Percentiles rank a stretch among this genome's conserved stretches.
Evolutionary conservation across 2,329 filamentous ascomycete genomes (phyloP).

Genomic region (Colletotrichum gloeosporioides): DNA sequence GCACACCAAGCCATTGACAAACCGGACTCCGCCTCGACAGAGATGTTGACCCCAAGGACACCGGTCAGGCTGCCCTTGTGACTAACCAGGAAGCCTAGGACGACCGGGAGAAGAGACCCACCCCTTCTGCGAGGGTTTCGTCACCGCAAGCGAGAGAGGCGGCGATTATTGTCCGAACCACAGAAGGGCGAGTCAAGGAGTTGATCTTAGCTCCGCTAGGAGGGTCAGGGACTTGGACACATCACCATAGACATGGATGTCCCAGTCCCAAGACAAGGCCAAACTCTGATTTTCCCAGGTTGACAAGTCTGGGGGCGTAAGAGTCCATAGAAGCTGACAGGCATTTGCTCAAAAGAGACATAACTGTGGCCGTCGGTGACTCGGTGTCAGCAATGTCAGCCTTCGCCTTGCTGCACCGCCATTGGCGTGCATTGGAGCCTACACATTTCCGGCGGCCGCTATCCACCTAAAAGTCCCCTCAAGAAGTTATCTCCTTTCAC

Average conservation of each 20-base stretch:
- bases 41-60: neutral
- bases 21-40: neutral
- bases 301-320: neutral
- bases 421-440: neutral
- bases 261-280: neutral
- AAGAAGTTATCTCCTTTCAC: neutral
- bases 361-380: neutral
- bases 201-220: neutral
- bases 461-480: neutral
- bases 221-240: neutral
- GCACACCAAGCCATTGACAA: neutral
- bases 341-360: neutral
- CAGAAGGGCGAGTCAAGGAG: neutral
- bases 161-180: neutral
- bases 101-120: neutral
- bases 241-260: neutral
- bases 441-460: neutral
- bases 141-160: neutral
- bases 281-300: neutral
- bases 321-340: neutral
- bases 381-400: neutral
- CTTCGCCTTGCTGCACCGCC: neutral
- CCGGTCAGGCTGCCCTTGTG: neutral
- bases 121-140: neutral
- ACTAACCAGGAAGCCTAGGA: neutral